These are phyloP conservation scores for Vinca minor DNA, from an alignment of 257 asterid species.

Conservation along the genomic window DNA sequence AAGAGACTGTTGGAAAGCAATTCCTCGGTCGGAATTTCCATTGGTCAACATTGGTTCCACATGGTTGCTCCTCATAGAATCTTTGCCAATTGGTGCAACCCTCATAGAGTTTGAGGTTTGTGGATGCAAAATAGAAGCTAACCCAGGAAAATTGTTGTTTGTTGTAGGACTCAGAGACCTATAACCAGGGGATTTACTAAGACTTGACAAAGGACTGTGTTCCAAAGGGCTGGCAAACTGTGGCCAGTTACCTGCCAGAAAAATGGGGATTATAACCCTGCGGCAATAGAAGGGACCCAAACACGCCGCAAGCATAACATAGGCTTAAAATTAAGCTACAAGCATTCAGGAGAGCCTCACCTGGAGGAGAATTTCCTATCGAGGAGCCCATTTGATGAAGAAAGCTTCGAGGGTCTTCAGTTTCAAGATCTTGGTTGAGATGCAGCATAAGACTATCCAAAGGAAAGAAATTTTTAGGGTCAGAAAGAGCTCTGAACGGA, in stretches of 20 bases:
- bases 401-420: constrained; percentile 40
- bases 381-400: constrained; percentile 43
- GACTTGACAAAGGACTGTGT: constrained; percentile 32
- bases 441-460: constrained; percentile 37
- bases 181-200: constrained; percentile 33
- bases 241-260: constrained; percentile 52
- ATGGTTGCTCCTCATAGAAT: constrained; percentile 15
- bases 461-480: constrained; percentile 4
- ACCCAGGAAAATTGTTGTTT: constrained; percentile 39
- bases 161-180: constrained; percentile 32
- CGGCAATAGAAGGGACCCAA: neutral
- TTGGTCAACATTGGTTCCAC: constrained; percentile 15
- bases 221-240: constrained; percentile 47
- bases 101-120: constrained; percentile 26
- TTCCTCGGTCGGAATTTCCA: constrained; percentile 19
- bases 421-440: constrained; percentile 45
- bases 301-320: neutral
- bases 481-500: neutral
- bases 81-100: constrained; percentile 38
- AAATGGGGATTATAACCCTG: neutral
- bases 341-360: constrained; percentile 24
- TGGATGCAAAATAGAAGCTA: constrained; percentile 46
- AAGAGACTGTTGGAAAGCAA: constrained; percentile 34
- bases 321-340: constrained; percentile 7
- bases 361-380: constrained; percentile 48